Evolutionary conservation across 306 rosid genomes (phyloP), one percentile per base, ranked within the genome.

Genomic region (Rubus parviflorus): DNA sequence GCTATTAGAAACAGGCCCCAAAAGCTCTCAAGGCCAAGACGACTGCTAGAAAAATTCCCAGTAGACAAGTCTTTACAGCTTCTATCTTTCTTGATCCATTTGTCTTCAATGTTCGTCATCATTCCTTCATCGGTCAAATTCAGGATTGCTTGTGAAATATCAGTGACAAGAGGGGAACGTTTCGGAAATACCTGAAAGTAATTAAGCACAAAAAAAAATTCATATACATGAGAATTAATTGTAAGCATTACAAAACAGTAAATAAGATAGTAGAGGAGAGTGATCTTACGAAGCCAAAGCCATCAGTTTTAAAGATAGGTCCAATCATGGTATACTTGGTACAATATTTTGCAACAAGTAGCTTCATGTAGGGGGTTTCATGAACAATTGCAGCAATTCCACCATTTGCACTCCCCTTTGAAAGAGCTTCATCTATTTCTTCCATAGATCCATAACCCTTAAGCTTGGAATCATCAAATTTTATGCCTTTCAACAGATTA

Each of bases 1-100:
- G 77, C 83, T 4, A 90, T 49, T 23, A 88, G 83, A 70, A 87
- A 88, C 20, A 88, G 79, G 6, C 91, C 91, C 90, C 91, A 87
- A 46, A 90, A 86, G 84, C 89, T 88, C 20, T 83, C 83, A 25
- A 88, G 81, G 60, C 87, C 81, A 7, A 90, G 87, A 74, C 75
- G 85, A 35, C 15, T 46, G 2, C 88, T 86, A 57, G 86, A 74
- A 49, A 56, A 10, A 46, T 72, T 54, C 40, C 20, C 30, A 54
- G 45, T 62, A 35, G 5, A 8, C 15, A 87, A 74, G 13, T 67
- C 76, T 68, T 17, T 57, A 19, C 85, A 85, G 20, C 3, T 76
- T 19, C 5, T 47, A 15, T 47, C 62, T 17, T 8, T 48, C n/a
- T n/a, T 25, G 35, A 88, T 67, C 91, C 93, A 87, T 67, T 73